Evolutionary conservation across 2,329 filamentous ascomycete species (phyloP), one percentile per base, ranked within the genome.

Genomic region (Myriosclerotinia curreyana): DNA sequence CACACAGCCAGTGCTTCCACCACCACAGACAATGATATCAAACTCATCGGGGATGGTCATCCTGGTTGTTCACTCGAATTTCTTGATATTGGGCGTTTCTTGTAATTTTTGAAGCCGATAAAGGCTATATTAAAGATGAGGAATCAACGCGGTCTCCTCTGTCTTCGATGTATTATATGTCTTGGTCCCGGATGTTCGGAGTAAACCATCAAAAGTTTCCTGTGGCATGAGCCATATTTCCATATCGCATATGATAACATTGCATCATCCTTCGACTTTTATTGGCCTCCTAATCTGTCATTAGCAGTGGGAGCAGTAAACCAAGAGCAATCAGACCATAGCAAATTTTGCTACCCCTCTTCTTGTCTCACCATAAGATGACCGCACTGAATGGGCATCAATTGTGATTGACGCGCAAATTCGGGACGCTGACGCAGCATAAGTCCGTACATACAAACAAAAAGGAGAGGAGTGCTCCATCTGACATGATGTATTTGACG

Each of bases 11-110:
- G 79, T 78, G 40, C 79, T 76, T 8, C 80, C 80, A 60, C 80
- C 71, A 73, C 81, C 81, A 46, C 79, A 79, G 62, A 83, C 77
- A 66, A 83, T 81, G 53, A 83, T 77, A 69, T 83, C 81, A 31
- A 82, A 79, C 70, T 82, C 80, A 53, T 73, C 71, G 40, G 70
- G 71, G 25, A 71, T 67, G 11, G 71, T 71, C 71, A 73, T 73
- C 4, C 40, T 64, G n/a, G 9, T 8, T 42, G 3, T 31, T 9
- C 15, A 28, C 28, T 36, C 4, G 22, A 40, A 25, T 20, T 3
- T 49, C 5, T 14, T 36, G 22, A 31, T 50, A 11, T 51, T 25
- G 42, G 17, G 7, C 20, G 11, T 17, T 17, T 36, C 31, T 38
- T 46, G 22, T 17, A 49, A 34, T 12, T 56, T 22, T 9, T 11